Conservation (phyloP, 2,329 filamentous ascomycete species). For the Aspergillus costaricaensis region DNA sequence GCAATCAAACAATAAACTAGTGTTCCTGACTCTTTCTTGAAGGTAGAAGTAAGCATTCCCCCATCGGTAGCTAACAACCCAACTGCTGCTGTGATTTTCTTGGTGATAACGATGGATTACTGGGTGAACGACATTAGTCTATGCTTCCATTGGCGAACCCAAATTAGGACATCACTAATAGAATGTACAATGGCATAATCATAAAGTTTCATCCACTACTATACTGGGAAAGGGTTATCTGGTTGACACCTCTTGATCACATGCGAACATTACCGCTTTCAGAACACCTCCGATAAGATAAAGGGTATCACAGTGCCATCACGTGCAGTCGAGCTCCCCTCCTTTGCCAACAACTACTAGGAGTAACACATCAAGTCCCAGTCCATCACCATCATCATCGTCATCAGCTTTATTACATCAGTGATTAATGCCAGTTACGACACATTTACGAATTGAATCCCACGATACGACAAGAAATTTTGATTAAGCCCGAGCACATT, state of each 20-base stretch:
- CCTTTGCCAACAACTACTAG: neutral
- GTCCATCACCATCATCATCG: neutral
- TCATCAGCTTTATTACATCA: neutral
- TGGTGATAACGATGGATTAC: too few species aligned
- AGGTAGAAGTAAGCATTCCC: too few species aligned
- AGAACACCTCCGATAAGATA: constrained; percentile 13
- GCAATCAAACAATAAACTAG: too few species aligned
- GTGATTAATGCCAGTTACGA: neutral
- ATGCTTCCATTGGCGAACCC: too few species aligned
- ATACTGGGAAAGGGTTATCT: neutral
- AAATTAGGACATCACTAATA: too few species aligned
- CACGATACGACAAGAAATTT: neutral
- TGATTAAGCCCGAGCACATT: neutral
- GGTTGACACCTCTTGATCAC: neutral
- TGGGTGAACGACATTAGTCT: neutral
- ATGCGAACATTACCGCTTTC: neutral
- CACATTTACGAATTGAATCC: neutral
- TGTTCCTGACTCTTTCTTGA: too few species aligned
- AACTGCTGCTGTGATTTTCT: too few species aligned
- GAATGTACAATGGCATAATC: neutral
- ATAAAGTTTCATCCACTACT: neutral
- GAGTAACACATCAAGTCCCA: neutral
- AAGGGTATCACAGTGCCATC: constrained; percentile 18
- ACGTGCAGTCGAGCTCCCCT: constrained; percentile 20
- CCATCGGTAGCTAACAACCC: too few species aligned